Base-by-base conservation (phyloP, 2,329 filamentous ascomycete genomes). In the Aspergillus pseudonomiae region DNA sequence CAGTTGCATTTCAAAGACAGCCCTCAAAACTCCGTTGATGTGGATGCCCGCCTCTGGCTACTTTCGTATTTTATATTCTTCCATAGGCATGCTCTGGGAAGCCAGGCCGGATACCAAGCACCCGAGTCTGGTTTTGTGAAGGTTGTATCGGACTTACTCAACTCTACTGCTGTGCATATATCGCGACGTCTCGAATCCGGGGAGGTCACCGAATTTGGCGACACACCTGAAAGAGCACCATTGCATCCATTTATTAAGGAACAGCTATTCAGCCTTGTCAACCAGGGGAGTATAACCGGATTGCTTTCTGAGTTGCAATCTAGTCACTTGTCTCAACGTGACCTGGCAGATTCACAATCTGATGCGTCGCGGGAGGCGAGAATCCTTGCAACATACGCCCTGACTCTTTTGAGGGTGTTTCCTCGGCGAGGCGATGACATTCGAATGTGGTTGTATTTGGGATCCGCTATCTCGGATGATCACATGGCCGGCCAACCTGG, bases 381-480 rank as follows among this genome's bases (percentile, higher is more conserved):
- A 68, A 81, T 92, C 14, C 82, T 97, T 45, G 93, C 94, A 14
- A 92, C 91, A 32, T 98, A 97, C 74, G 92, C 93, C 3, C 82
- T 98, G 45, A 94, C 92, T 0, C 81, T 99, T 3, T 82, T 98
- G 4, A 88, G 91, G 63, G 94, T 93, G 70, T 98, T 98, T 68
- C 93, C 94, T 10, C 82, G 84, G 7, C 86, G 88, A 63, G 89
- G 89, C 4, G 94, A 97, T 72, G 93, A 97, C 63, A 96, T 97
- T 64, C 90, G 94, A 26, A 96, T 98, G 92, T 94, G 93, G 80
- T 82, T 98, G 0, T 98, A 95, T 73, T 84, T 95, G 46, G 91
- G 93, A 0, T 88, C 90, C 50, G 83, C 91, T 5, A 73, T 67
- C 65, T 80, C 67, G 24, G 64, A 79, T 73, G 58, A 76, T 71